Evolutionary conservation across 2,329 filamentous ascomycete genomes (phyloP).

Genomic region (Lecanicillium sp.): DNA sequence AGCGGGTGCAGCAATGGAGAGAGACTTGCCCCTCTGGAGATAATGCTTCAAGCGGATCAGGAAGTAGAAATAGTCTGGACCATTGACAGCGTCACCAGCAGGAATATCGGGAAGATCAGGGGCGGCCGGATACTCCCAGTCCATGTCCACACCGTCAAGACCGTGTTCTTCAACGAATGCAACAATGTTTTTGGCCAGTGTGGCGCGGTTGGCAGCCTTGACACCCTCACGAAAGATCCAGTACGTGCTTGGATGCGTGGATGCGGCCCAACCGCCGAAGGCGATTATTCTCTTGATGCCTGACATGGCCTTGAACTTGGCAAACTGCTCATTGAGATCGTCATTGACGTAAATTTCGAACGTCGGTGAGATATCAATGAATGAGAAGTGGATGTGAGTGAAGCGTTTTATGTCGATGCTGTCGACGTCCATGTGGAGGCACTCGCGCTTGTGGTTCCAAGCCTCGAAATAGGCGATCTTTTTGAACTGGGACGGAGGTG

Average conservation of each 20-base stretch:
- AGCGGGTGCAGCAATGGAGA: slow-evolving; percentile 27
- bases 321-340: slow-evolving; percentile 23
- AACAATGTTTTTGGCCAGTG: slow-evolving; percentile 30
- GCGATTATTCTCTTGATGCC: slow-evolving; percentile 29
- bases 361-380: slow-evolving; percentile 23
- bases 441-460: slow-evolving; percentile 25
- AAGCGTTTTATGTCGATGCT: slow-evolving; percentile 18
- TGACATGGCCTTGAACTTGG: slow-evolving; percentile 24
- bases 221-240: slow-evolving; percentile 25
- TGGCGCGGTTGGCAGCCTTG: slow-evolving; percentile 30
- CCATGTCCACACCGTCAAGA: slow-evolving; percentile 39
- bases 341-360: slow-evolving; percentile 15
- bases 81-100: slow-evolving; percentile 15
- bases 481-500: too few species aligned
- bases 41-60: slow-evolving; percentile 6
- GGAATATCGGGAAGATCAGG: slow-evolving; percentile 26
- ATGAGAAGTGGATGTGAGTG: slow-evolving; percentile 29
- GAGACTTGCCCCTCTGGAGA: slow-evolving; percentile 18
- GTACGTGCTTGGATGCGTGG: slow-evolving; percentile 21
- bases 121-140: slow-evolving; percentile 28
- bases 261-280: slow-evolving; percentile 31
- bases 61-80: slow-evolving; percentile 17
- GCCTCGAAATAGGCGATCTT: slow-evolving; percentile 29
- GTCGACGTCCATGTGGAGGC: slow-evolving; percentile 26
- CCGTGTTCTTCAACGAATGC: slow-evolving; percentile 33